These are phyloP conservation scores for Nitzschia putrida DNA, from an alignment of 108 stramenopile species.

Conservation along the genomic window DNA sequence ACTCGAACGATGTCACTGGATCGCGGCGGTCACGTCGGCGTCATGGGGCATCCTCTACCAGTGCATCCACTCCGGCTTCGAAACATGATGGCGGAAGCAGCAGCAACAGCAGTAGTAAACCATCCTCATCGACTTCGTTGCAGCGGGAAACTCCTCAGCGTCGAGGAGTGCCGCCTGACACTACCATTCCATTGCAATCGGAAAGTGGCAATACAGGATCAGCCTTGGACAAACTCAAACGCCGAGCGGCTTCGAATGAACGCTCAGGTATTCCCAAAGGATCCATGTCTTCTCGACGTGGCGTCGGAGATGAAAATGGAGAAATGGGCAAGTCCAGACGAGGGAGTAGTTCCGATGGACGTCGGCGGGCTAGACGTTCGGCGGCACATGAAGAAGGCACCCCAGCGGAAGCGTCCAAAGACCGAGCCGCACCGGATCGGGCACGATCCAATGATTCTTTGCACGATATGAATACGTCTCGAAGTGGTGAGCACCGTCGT, in stretches of 20 bases:
- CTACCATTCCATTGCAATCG: too few species aligned
- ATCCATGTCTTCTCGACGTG: too few species aligned
- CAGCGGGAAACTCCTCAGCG: too few species aligned
- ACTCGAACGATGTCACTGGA: neutral
- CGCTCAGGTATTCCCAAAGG: neutral
- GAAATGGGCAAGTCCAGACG: slow-evolving; percentile 5
- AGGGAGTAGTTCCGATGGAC: neutral
- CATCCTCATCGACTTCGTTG: too few species aligned
- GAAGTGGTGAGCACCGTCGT: neutral
- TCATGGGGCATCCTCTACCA: neutral
- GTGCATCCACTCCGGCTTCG: neutral
- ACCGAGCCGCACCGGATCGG: neutral
- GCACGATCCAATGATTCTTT: neutral
- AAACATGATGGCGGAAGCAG: neutral
- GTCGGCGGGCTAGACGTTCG: neutral
- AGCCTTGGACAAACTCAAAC: slow-evolving; percentile 20
- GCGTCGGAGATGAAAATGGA: neutral
- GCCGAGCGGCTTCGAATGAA: slow-evolving; percentile 1
- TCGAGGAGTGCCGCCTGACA: too few species aligned
- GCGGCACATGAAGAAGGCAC: too few species aligned
- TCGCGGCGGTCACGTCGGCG: neutral
- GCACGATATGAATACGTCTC: neutral
- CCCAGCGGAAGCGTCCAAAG: neutral
- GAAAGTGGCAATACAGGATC: neutral
- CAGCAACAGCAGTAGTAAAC: neutral